Evolutionary conservation across 305 asterid species (phyloP), one percentile per base, ranked within the genome.

Genomic region (Fraxinus baroniana): DNA sequence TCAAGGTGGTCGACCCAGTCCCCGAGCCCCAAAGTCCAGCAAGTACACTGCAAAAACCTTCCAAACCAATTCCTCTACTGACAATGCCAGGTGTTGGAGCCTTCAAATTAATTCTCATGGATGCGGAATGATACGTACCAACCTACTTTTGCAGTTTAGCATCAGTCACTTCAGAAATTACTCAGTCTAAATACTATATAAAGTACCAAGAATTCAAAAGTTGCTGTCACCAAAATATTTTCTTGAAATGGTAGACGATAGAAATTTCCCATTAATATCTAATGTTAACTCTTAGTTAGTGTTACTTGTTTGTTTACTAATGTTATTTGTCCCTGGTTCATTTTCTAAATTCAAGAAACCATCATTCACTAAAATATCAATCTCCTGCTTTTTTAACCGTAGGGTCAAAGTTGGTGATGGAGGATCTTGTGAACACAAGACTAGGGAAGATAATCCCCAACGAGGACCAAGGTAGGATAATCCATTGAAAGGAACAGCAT

Each of bases 21-120:
- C 99, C 98, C 22, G 98, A 83, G 72, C 99, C 99, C 98, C 98
- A 96, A 82, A 94, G 95, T 68, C 98, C 99, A 75, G 98, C 99
- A 80, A 96, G 83, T 20, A 93, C 82, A 87, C 99, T 91, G 90
- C 98, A 96, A 86, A 96, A 96, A 55, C 99, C 99, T 82, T 96
- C 99, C 79, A 93, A 64, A 36, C 95, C 99, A 62, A 93, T 94
- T 76, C 98, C 99, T 87, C 99, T 84, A 82, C 98, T 93, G 82
- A 96, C 99, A 85, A 92, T 80, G 75, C 96, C 93, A 39, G 95
- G 96, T 9, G 94, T 92, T 32, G 99, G 99, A 87, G 98, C 91
- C 89, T 87, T 91, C 80, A 92, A 82, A 77, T 89, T 90, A 82
- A 94, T 91, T 81, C 83, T 88, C 86, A 91, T 82, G 41, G 99